Base-by-base conservation (phyloP, 208 protist genomes). In the Phytomonas sp. region DNA sequence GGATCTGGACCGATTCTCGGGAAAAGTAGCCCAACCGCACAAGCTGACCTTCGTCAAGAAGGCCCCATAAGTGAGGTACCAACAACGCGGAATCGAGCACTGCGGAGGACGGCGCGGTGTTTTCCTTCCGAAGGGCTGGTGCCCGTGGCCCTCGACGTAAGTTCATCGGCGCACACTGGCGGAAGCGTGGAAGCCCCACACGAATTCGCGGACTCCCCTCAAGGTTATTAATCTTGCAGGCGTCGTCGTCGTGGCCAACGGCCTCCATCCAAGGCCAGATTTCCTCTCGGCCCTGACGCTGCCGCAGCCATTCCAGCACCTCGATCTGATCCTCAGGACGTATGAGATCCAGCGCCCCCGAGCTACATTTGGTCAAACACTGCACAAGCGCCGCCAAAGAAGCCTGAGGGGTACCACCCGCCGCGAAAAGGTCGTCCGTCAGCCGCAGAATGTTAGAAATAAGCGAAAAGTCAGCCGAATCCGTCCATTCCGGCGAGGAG, bases 1-100 rank as follows among this genome's bases (percentile, higher is more conserved):
- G 79, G 4, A 92, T 36, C 32, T 87, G 60, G 37, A 92, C 60
- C 37, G 71, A 73, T 71, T 92, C 87, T 1, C 78, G 74, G 31
- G 78, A 81, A 26, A 76, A 75, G 72, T 89, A 92, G 30, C 81
- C 83, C 67, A 87, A 76, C 65, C 77, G 62, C 12, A 89, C 81
- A 40, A 92, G 70, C 26, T 76, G 71, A 31, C 81, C 81, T 23
- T 84, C 81, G 0, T 78, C 78, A 1, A 89, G 72, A 12, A 89
- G 76, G 63, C 87, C 86, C 63, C 75, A 80, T 60, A 85, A 60
- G 60, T 77, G 63, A 4, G 80, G 80, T 11, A 77, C 77, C 32
- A 77, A 65, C 29, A 75, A 69, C 5, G 26, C 7, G 74, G 71
- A 4, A 79, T 60, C 37, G 16, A 31, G 33, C 69, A n/a, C 11